Evolutionary conservation across 441 rosid species (phyloP), one percentile per base, ranked within the genome.

Genomic region (Cnidoscolus chayamansa): DNA sequence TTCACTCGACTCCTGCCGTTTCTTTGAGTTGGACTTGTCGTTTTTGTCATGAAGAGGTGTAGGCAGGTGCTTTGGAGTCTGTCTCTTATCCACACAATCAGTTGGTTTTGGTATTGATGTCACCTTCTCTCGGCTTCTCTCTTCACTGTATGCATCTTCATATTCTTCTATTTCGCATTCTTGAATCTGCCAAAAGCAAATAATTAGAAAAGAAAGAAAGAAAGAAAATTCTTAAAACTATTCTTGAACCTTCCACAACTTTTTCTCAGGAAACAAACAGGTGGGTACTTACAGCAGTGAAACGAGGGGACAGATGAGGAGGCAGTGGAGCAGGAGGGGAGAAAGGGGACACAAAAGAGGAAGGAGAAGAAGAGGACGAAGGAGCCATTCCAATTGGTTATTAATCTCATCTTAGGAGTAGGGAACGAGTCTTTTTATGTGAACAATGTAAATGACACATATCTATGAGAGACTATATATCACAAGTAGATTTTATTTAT

Each of bases 221-320:
- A 25, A 35, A 11, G 45, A 40, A 40, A 40, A 40, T 40, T 40
- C 45, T 40, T 35, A 2, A 40, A 40, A 3, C 45, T 40, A 3
- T 40, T 40, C 45, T 40, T 3, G 4, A 5, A 4, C 35, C 49
- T 55, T 55, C 19, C 16, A 57, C 6, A 40, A 40, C 6, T 40
- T 40, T 40, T 40, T 40, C 45, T 40, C 45, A 40, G 45, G 45
- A 80, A 72, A 76, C 47, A 81, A 72, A 63, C 17, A 65, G 49
- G 49, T 3, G 40, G 5, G 25, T 37, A 20, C 97, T 89, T 83
- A 93, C 98, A 53, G 98, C 90, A 71, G 90, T 84, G 81, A 93
- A 89, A 20, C 72, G 78, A 48, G 84, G 84, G 48, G 87, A 73
- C n/a, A 81, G 93, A 71, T 76, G 91, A 68, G 79, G 69, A 6